Conservation (phyloP, 2,329 filamentous ascomycete species). For the Paecilomyces formosus region DNA sequence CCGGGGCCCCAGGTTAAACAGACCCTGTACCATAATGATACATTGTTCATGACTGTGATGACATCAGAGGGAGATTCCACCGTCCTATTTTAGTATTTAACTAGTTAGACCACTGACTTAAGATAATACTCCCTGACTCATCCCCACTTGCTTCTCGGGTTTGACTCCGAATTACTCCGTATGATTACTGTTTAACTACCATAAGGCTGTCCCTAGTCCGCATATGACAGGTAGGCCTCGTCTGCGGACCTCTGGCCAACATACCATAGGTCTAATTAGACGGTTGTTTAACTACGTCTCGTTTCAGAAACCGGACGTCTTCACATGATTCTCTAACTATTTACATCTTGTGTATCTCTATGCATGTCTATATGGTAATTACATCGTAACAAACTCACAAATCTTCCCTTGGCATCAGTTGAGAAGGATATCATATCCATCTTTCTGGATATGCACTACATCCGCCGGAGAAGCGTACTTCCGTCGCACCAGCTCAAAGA, state of each 20-base stretch:
- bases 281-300: background rate
- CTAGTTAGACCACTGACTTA: too few species aligned
- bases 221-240: too few species aligned
- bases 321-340: background rate
- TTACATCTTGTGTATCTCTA: background rate
- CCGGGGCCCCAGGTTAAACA: background rate
- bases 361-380: background rate
- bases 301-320: background rate
- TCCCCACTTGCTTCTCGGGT: background rate
- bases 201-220: too few species aligned
- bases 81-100: too few species aligned
- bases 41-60: background rate
- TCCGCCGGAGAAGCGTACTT: conserved; percentile 52
- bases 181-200: too few species aligned
- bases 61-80: background rate
- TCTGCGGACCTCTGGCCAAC: too few species aligned
- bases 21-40: too few species aligned
- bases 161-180: too few species aligned
- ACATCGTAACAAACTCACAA: background rate
- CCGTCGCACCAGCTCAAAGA: conserved; percentile 56
- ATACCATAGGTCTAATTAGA: too few species aligned
- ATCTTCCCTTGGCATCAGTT: conserved; percentile 22
- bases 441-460: conserved; percentile 47
- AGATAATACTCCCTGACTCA: background rate
- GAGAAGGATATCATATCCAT: conserved; percentile 56